Evolutionary conservation across 2,329 filamentous ascomycete species (phyloP), one percentile per base, ranked within the genome.

Genomic region (Aspergillus japonicus): DNA sequence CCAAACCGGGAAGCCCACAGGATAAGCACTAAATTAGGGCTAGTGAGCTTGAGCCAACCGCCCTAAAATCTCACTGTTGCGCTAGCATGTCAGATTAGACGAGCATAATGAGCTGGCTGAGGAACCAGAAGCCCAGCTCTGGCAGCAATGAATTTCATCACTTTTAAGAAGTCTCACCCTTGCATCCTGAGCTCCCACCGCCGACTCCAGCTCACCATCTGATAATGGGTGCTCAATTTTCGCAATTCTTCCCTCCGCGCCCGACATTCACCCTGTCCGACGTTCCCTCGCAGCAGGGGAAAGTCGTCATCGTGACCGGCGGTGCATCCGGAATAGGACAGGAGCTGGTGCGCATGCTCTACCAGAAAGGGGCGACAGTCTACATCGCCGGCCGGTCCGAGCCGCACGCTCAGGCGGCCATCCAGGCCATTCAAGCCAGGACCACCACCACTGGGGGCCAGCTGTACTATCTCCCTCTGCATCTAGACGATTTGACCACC

Each of bases 381-480:
- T 59, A 62, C 14, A 59, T 56, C 48, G 48, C 52, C 2, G 57
- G 48, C 29, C 52, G 57, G 11, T 48, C 35, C 19, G 39, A 54
- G 11, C 5, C 39, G 6, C 24, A 44, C 16, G 52, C 52, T n/a
- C 39, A 47, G 7, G 35, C 14, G n/a, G 52, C 19, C 12, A 39
- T 14, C 14, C 10, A 35, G 14, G 1, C 33, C 33, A 35, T 35
- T 35, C 33, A 14, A 35, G 33, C 11, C 8, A 35, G 10, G 6
- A 14, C 33, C 14, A 35, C 10, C 33, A 35, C 33, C 33, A 35
- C 14, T 4, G 4, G 81, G 42, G 58, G 58, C 19, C 69, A 66
- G 1, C 61, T 84, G 14, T 73, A 75, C 47, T 81, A 80, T 56
- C 68, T 84, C 16, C 65, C 73, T n/a, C 70, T 85, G 4, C 82